Percentiles rank a stretch among this genome's conserved stretches.
phyloP scores from a whole-genome alignment of 1,284 basidiomycete species.

The Ganoderma leucocontextum region DNA sequence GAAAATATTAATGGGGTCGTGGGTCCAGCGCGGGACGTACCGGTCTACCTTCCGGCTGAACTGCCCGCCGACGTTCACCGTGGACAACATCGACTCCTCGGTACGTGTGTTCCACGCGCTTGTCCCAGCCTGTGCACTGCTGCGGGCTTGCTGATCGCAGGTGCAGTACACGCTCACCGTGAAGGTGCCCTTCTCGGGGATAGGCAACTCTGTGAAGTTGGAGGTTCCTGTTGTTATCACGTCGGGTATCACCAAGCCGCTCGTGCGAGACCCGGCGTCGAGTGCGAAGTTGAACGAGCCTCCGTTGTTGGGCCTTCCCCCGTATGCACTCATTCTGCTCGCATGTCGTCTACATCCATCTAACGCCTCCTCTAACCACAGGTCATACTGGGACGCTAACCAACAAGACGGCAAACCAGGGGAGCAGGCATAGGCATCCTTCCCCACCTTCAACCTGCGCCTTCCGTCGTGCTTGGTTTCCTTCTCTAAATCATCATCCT shows the following conservation, averaged over 20 bases:
- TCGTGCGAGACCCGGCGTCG: neutral
- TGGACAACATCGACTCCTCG: conserved; percentile 14
- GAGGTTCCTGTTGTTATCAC: conserved; percentile 13
- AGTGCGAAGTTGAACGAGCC: neutral
- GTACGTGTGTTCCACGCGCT: neutral
- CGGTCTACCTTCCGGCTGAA: conserved; percentile 14
- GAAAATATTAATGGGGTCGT: conserved; percentile 17
- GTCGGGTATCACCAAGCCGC: conserved; percentile 21
- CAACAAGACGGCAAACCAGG: neutral
- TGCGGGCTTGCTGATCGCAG: neutral
- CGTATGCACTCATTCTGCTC: neutral
- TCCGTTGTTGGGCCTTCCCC: neutral
- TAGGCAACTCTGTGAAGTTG: conserved; percentile 21
- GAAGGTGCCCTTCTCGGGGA: conserved; percentile 25
- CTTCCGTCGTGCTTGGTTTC: no score
- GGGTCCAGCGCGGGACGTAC: conserved; percentile 25
- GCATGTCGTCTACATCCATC: neutral
- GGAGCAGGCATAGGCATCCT: neutral
- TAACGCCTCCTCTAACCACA: neutral
- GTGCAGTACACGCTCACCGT: conserved; percentile 17
- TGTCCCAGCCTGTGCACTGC: neutral
- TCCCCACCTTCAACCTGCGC: no score
- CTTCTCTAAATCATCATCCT: no score
- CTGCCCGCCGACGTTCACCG: conserved; percentile 22
- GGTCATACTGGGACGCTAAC: neutral